phyloP scores from a whole-genome alignment of 2,329 filamentous ascomycete species.

The Moelleriella libera region DNA sequence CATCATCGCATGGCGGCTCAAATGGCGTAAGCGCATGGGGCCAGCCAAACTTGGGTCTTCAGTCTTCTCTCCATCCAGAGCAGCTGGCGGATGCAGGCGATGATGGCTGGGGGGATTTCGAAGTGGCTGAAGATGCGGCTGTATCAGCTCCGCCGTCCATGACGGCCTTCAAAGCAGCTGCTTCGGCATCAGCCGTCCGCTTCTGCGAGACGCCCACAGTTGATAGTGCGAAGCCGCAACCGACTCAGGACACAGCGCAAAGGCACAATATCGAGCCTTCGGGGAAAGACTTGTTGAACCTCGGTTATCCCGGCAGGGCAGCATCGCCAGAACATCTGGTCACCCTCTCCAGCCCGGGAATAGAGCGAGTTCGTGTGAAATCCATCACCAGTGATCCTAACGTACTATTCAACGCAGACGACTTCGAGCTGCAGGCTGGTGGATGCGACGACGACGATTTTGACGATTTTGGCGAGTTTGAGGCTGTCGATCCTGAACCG shows the following conservation, averaged over 20 bases:
- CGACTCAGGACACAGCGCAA: slow-evolving; percentile 4
- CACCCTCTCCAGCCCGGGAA: not conserved
- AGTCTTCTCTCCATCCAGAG: not conserved
- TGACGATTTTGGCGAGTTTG: slow-evolving; percentile 46
- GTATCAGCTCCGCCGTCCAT: not conserved
- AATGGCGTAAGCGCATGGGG: slow-evolving; percentile 8
- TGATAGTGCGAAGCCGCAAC: not conserved
- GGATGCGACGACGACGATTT: slow-evolving; percentile 32
- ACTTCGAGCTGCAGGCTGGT: slow-evolving; percentile 28
- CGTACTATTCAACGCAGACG: slow-evolving; percentile 53
- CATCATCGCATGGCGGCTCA: slow-evolving; percentile 13
- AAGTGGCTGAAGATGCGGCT: slow-evolving; percentile 29
- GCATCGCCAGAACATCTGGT: not conserved
- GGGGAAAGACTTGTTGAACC: too few species aligned
- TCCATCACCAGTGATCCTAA: slow-evolving; percentile 25
- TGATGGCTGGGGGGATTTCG: slow-evolving; percentile 56
- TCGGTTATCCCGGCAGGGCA: too few species aligned
- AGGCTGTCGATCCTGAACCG: slow-evolving; percentile 22
- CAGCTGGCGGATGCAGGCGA: slow-evolving; percentile 30
- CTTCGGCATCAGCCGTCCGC: not conserved
- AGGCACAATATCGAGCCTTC: slow-evolving; percentile 3
- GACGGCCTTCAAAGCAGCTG: not conserved
- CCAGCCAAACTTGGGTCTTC: not conserved
- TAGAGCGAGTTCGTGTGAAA: slow-evolving; percentile 4
- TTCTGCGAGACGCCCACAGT: too few species aligned